Base-by-base conservation (phyloP, 305 asterid genomes). In the Fraxinus baroniana region DNA sequence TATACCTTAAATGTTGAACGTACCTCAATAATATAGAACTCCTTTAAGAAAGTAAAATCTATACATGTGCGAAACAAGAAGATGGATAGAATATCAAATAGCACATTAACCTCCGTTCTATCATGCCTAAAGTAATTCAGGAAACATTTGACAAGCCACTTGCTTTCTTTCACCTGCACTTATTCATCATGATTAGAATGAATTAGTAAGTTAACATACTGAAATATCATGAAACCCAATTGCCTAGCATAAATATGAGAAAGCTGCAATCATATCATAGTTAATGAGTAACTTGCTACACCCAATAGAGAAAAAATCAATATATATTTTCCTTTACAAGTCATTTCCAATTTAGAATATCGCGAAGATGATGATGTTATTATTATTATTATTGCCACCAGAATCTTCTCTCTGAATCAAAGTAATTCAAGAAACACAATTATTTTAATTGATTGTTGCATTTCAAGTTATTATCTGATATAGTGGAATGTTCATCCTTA, bases 131-230 rank as follows among this genome's bases (percentile, higher is more conserved):
- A 83, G 91, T 93, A 97, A 89, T 97, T 97, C 91, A 97, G 85
- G 77, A 97, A 97, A 90, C 98, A 97, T 89, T 97, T 97, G 88
- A 95, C 98, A 82, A 97, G 97, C 99, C 99, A 97, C 89, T 97
- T 97, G 98, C 98, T 97, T 91, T 97, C 99, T 89, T 94, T 97
- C 81, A 97, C 97, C 99, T 97, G 96, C 94, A 89, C 44, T 68
- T 82, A 46, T 79, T 70, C 64, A 82, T 76, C 35, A 82, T 71
- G 57, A 81, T 81, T 85, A 39, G 62, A 83, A 80, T 46, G 74
- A 74, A 77, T 89, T 62, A 78, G 73, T 22, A 18, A 78, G 82
- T 75, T 73, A 35, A 80, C 74, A 76, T 74, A 77, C 5, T 68
- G 35, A 71, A 71, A 71, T 71, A 71, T 71, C 44, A 17, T 71